Conservation (phyloP, 495 filamentous ascomycete species). For the Mytilinidion resinicola region DNA sequence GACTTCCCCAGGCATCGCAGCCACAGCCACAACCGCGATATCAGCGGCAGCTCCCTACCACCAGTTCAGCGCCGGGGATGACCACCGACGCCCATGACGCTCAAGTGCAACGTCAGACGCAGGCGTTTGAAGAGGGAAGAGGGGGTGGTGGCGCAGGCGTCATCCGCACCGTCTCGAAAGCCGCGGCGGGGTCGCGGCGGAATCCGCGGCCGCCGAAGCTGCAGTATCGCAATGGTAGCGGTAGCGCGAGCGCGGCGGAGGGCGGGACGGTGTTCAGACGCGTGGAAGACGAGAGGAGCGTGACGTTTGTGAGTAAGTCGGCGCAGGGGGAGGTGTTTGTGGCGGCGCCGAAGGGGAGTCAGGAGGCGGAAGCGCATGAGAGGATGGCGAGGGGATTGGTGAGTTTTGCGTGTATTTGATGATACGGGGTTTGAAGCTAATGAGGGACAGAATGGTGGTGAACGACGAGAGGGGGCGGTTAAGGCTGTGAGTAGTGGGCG, state of each 20-base stretch:
- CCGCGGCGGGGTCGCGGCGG: neutral
- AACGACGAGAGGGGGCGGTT: no score
- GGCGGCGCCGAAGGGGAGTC: neutral
- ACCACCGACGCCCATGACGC: no score
- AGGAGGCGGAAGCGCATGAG: neutral
- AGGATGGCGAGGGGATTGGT: neutral
- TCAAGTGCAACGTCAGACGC: no score
- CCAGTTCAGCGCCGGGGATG: no score
- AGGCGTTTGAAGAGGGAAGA: no score
- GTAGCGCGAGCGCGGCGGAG: neutral
- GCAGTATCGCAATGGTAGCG: neutral
- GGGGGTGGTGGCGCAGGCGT: neutral
- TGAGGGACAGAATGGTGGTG: no score
- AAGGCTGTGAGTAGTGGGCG: no score
- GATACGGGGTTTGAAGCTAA: no score
- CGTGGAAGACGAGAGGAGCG: neutral
- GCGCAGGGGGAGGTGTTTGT: neutral
- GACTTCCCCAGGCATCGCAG: neutral
- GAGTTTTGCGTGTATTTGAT: no score
- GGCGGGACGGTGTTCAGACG: neutral
- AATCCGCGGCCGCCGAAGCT: conserved; percentile 1
- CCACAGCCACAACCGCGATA: no score
- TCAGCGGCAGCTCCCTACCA: no score
- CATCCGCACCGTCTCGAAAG: neutral
- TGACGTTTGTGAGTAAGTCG: neutral